Conservation (phyloP, 305 asterid species). For the Fraxinus xanthoxyloides region DNA sequence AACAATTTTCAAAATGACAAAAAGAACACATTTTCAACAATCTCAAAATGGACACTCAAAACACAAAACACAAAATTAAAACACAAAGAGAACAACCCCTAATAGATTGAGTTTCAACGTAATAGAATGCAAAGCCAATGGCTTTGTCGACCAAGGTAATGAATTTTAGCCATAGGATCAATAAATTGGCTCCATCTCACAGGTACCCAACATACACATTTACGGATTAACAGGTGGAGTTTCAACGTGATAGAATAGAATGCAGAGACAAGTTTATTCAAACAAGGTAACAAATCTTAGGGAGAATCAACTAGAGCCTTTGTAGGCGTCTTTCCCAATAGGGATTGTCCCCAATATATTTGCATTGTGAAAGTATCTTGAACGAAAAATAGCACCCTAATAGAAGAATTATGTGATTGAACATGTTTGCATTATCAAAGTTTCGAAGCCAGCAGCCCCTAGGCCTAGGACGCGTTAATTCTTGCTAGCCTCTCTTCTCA, state of each 20-base stretch:
- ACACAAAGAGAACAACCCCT: too few relatives aligned
- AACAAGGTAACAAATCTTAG: not conserved
- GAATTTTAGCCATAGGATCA: not conserved
- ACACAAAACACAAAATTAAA: too few relatives aligned
- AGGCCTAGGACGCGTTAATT: not conserved
- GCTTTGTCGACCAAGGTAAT: not conserved
- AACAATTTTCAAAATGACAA: too few relatives aligned
- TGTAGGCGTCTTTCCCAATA: not conserved
- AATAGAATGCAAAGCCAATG: not conserved
- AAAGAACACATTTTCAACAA: too few relatives aligned
- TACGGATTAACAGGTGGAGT: not conserved
- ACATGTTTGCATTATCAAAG: not conserved
- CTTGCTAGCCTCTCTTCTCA: not conserved
- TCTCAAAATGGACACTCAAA: too few relatives aligned
- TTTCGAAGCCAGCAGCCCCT: not conserved
- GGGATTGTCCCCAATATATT: not conserved
- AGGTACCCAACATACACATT: not conserved
- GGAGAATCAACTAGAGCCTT: not conserved
- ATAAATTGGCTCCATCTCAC: not conserved
- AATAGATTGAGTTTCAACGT: not conserved
- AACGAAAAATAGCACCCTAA: not conserved
- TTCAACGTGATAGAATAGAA: not conserved
- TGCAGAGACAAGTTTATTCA: not conserved
- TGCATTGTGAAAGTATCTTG: not conserved
- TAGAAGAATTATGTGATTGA: not conserved